Percentiles rank a stretch among this genome's conserved stretches.
Evolutionary conservation across 2,329 filamentous ascomycete genomes (phyloP).

Genomic region (Neurospora crassa): DNA sequence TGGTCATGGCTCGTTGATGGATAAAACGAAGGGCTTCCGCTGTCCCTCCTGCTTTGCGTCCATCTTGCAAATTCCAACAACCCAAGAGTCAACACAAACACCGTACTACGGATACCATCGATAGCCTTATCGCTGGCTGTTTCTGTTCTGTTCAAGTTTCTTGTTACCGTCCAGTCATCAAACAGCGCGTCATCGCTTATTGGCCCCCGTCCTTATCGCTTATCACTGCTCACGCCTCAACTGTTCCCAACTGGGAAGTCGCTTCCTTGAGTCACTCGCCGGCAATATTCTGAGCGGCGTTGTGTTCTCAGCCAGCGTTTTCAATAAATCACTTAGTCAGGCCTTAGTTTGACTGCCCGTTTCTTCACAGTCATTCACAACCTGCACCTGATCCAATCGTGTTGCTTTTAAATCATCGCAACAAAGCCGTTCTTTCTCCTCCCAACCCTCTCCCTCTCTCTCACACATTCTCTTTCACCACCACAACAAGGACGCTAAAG

Average conservation of each 20-base stretch:
- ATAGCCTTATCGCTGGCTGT: not conserved
- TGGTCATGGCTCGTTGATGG: not conserved
- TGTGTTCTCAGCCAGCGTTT: not conserved
- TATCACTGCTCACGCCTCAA: conserved; percentile 1
- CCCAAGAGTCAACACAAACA: not conserved
- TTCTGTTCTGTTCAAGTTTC: not conserved
- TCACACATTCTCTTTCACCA: not conserved
- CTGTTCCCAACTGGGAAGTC: not conserved
- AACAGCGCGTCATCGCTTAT: conserved; percentile 1
- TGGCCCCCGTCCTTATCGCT: conserved; percentile 1
- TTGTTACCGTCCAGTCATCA: not conserved
- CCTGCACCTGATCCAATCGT: not conserved
- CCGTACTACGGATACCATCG: not conserved
- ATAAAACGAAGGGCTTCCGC: not conserved
- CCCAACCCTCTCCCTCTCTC: not conserved
- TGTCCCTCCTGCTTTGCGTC: not conserved
- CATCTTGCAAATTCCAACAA: not conserved
- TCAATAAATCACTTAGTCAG: not conserved
- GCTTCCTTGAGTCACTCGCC: not conserved
- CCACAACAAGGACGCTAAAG: not conserved
- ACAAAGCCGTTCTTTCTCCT: not conserved
- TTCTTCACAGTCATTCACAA: not conserved
- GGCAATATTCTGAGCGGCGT: not conserved
- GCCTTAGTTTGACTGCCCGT: not conserved
- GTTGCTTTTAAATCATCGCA: not conserved